Evolutionary conservation across 1,139 yeast genomes (phyloP).

Genomic region (Kodamaea alishanica): DNA sequence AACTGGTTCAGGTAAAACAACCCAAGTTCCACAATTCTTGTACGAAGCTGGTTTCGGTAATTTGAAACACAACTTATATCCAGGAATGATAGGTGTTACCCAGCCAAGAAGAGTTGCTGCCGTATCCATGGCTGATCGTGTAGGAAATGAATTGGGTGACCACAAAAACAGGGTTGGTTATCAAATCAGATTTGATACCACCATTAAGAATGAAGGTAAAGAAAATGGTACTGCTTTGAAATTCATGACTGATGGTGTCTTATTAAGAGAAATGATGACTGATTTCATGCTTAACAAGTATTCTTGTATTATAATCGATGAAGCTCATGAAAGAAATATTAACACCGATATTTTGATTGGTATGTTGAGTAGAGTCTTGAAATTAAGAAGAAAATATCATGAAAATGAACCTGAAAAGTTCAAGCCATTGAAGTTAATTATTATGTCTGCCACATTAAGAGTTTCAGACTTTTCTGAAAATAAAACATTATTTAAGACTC

Average conservation of each 20-base stretch:
- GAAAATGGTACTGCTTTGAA: constrained; percentile 68
- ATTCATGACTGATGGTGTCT: constrained; percentile 98
- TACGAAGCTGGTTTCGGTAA: constrained; percentile 87
- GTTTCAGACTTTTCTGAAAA: constrained; percentile 93
- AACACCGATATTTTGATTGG: constrained; percentile 96
- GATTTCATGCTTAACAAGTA: constrained; percentile 80
- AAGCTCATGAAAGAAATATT: constrained; percentile 95
- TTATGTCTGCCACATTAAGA: constrained; percentile 95
- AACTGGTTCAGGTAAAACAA: constrained; percentile 81
- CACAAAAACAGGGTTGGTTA: constrained; percentile 78
- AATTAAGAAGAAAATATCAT: constrained; percentile 60
- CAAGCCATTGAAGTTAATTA: constrained; percentile 64
- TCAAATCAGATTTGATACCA: constrained; percentile 87
- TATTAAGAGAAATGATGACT: constrained; percentile 85
- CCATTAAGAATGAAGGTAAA: constrained; percentile 51
- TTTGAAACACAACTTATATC: constrained; percentile 53
- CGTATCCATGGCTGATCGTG: constrained; percentile 94
- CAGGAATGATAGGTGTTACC: constrained; percentile 94
- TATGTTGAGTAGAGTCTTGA: constrained; percentile 83
- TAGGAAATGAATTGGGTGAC: constrained; percentile 75
- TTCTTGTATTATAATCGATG: constrained; percentile 87
- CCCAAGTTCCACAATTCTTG: constrained; percentile 74
- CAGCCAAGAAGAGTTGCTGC: constrained; percentile 99
- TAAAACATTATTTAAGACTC: constrained; percentile 56
- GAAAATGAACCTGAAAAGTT: constrained; percentile 42